Percentiles rank a stretch among this genome's conserved stretches.
These are phyloP conservation scores for Ottelia alismoides DNA, from an alignment of 106 monocot species.

Conservation along the genomic window DNA sequence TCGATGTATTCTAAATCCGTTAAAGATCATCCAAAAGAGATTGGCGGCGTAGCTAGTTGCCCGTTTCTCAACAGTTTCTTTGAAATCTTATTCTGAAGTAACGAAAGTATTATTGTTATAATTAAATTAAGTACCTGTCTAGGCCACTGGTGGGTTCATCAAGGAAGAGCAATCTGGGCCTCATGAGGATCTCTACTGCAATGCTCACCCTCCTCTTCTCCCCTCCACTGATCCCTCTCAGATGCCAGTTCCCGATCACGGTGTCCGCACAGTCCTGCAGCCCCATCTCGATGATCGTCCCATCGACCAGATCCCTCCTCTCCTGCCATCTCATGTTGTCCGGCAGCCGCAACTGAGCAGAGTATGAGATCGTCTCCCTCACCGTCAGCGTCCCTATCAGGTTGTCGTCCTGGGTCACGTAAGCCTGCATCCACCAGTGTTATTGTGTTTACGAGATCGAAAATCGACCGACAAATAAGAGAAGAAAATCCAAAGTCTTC, in stretches of 20 bases:
- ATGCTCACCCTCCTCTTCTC: conserved; percentile 97
- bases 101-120: neutral
- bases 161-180: conserved; percentile 87
- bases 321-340: conserved; percentile 18
- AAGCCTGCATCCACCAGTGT: conserved; percentile 14
- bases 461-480: no score
- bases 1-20: no score
- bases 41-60: no score
- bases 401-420: conserved; percentile 24
- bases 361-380: conserved; percentile 25
- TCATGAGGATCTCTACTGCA: conserved; percentile 91
- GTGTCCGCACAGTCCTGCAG: conserved; percentile 28
- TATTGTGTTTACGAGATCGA: no score
- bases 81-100: neutral
- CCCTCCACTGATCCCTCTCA: conserved; percentile 83
- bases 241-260: conserved; percentile 35
- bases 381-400: conserved; percentile 25
- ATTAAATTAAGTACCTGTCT: conserved; percentile 46
- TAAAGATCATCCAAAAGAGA: no score
- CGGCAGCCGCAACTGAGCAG: conserved; percentile 23
- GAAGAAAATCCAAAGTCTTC: no score
- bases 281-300: conserved; percentile 26
- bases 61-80: no score
- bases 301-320: conserved; percentile 14
- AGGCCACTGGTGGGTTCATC: conserved; percentile 98